Base-by-base conservation (phyloP, 371 early-diverging fungal genomes). In the Mortierella sp. region DNA sequence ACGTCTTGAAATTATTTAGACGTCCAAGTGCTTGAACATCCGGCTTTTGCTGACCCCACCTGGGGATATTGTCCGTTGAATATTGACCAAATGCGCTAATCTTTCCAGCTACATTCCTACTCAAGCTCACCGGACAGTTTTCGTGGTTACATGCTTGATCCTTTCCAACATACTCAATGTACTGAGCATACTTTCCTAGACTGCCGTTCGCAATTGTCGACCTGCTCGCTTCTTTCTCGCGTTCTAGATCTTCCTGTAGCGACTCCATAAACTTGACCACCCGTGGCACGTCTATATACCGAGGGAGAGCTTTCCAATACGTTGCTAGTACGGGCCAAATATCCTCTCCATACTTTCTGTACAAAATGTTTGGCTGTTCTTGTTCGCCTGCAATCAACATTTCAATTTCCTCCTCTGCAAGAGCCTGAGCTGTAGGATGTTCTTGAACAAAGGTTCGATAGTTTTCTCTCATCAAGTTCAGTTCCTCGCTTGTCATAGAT, bases 281-380 rank as follows among this genome's bases (percentile, higher is more conserved):
- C 1, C 71, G 71, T 0, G 64, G 23, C 13, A 76, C 71, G 61
- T 76, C 68, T 35, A 63, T 60, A 55, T 76, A 76, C 0, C 71
- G 76, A 22, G 76, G 67, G 6, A 49, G 19, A 0, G 12, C 71
- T 56, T 70, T 76, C 76, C 76, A 76, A 28, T 62, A 76, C 13
- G 53, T 2, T 15, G n/a, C 19, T 1, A 26, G 17, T 22, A 57
- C 69, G 0, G 19, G 13, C 45, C 35, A 60, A 22, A 45, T 29
- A 12, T 56, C 54, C 31, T 64, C 64, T 12, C 66, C 70, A 34
- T 76, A 76, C 42, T 70, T 76, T 13, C 49, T 15, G 7, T 40
- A 17, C 49, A 67, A n/a, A n/a, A n/a, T n/a, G n/a, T n/a, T n/a
- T 0, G 51, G 26, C 0, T 7, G 0, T 0, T 68, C 54, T 10